Evolutionary conservation across 2,329 filamentous ascomycete species (phyloP).

Genomic region (Phyllosticta capitalensis): DNA sequence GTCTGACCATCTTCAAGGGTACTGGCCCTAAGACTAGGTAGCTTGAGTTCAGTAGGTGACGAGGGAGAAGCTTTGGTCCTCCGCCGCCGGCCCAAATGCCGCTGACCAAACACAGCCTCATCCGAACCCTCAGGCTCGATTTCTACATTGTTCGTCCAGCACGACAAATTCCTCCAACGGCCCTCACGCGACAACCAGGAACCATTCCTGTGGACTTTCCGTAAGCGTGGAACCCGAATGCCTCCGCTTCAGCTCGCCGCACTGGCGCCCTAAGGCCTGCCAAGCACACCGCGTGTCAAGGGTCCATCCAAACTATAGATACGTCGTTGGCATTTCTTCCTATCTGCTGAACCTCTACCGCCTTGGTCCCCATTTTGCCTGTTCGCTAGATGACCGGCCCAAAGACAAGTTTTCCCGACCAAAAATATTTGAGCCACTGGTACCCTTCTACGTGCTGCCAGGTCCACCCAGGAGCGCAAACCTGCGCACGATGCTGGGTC

Average conservation of each 20-base stretch:
- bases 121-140: background rate
- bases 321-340: background rate
- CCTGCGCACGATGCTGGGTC: conserved; percentile 87
- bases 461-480: conserved; percentile 91
- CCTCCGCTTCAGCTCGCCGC: background rate
- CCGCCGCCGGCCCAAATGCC: background rate
- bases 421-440: conserved; percentile 2
- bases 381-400: background rate
- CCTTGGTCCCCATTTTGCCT: background rate
- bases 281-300: background rate
- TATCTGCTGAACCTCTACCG: background rate
- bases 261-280: background rate
- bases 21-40: conserved; percentile 12
- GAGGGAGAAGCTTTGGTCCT: conserved; percentile 10
- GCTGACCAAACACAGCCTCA: background rate
- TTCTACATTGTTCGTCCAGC: background rate
- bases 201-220: background rate
- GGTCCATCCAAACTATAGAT: background rate
- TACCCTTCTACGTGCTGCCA: conserved; percentile 53
- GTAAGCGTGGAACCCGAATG: background rate
- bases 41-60: conserved; percentile 11
- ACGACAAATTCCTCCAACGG: background rate
- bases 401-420: background rate
- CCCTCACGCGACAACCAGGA: background rate
- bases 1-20: conserved; percentile 12